Percentiles rank a stretch among this genome's conserved stretches.
Evolutionary conservation across 495 filamentous ascomycete genomes (phyloP).

Genomic region (Hyaloscypha finlandica): DNA sequence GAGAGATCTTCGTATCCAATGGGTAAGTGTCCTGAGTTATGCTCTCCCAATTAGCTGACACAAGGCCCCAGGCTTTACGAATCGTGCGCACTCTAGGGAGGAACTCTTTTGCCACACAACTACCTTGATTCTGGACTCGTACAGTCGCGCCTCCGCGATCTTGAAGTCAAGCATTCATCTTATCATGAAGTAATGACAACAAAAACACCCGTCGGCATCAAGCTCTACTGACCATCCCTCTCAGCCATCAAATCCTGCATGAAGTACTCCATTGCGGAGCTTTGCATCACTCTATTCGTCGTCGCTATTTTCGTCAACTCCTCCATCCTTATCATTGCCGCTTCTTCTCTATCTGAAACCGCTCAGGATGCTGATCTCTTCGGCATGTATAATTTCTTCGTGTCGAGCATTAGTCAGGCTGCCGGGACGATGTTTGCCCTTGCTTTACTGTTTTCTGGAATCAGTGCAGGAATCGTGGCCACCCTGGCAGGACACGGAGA

Average conservation of each 20-base stretch:
- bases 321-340: conserved; percentile 84
- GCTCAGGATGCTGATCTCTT: conserved; percentile 16
- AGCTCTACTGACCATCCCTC: conserved; percentile 75
- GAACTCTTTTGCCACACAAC: conserved; percentile 91
- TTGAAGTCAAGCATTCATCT: conserved; percentile 61
- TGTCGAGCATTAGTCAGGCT: conserved; percentile 39
- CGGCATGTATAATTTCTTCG: conserved; percentile 22
- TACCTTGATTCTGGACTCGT: conserved; percentile 86
- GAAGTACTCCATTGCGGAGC: conserved; percentile 73
- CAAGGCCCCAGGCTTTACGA: conserved; percentile 68
- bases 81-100: conserved; percentile 86
- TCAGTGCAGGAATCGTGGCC: conserved; percentile 79
- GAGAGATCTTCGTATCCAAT: conserved; percentile 63
- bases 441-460: conserved; percentile 72
- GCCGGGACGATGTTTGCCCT: conserved; percentile 75
- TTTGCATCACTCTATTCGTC: conserved; percentile 73
- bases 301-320: conserved; percentile 91
- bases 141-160: conserved; percentile 76
- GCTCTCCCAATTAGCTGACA: neutral
- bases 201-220: conserved; percentile 39
- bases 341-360: conserved; percentile 62
- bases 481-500: conserved; percentile 58
- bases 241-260: conserved; percentile 75
- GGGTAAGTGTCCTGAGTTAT: conserved; percentile 45
- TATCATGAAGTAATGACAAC: conserved; percentile 10